A percentile compares a stretch with the other conserved stretches of the same genome.
These are phyloP conservation scores for Alternaria ventricosa DNA, from an alignment of 2,329 filamentous ascomycete genomes.

Conservation along the genomic window DNA sequence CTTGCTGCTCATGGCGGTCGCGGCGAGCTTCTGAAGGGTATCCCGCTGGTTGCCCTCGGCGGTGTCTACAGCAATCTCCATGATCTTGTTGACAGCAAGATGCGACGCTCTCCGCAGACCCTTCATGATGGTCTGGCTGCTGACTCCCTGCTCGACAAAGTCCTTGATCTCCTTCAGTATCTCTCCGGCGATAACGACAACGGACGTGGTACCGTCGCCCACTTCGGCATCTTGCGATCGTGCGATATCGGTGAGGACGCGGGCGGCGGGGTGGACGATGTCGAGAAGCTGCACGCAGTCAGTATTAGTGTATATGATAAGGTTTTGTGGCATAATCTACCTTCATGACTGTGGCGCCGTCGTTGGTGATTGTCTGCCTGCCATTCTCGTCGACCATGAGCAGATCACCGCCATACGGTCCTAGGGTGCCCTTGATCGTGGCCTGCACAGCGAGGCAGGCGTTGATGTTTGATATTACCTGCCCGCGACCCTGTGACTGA, in stretches of 20 bases:
- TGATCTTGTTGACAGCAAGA: slow-evolving; percentile 98
- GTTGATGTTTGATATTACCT: slow-evolving; percentile 98
- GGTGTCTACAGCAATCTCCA: slow-evolving; percentile 92
- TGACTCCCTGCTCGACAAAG: slow-evolving; percentile 94
- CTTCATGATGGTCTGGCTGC: slow-evolving; percentile 97
- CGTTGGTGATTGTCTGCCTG: slow-evolving; percentile 96
- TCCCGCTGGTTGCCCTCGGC: slow-evolving; percentile 83
- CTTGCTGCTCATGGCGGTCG: slow-evolving; percentile 99
- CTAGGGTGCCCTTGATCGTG: slow-evolving; percentile 94
- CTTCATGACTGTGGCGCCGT: slow-evolving; percentile 99
- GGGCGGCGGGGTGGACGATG: slow-evolving; percentile 95
- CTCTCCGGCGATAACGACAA: slow-evolving; percentile 96
- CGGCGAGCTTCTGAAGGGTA: slow-evolving; percentile 86
- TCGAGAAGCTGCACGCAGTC: slow-evolving; percentile 77
- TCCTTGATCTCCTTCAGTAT: slow-evolving; percentile 97
- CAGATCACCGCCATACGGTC: slow-evolving; percentile 95
- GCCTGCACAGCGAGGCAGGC: slow-evolving; percentile 94
- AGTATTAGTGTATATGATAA: neutral
- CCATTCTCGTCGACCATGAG: slow-evolving; percentile 96
- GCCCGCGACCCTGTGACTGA: slow-evolving; percentile 93
- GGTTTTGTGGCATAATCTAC: slow-evolving; percentile 52
- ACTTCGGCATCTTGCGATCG: slow-evolving; percentile 99
- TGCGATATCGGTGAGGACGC: slow-evolving; percentile 97
- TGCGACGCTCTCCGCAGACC: slow-evolving; percentile 83
- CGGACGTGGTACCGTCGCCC: slow-evolving; percentile 95